Evolutionary conservation across 768 basidiomycete species (phyloP), one percentile per base, ranked within the genome.

Genomic region (Polyporus arcularius): DNA sequence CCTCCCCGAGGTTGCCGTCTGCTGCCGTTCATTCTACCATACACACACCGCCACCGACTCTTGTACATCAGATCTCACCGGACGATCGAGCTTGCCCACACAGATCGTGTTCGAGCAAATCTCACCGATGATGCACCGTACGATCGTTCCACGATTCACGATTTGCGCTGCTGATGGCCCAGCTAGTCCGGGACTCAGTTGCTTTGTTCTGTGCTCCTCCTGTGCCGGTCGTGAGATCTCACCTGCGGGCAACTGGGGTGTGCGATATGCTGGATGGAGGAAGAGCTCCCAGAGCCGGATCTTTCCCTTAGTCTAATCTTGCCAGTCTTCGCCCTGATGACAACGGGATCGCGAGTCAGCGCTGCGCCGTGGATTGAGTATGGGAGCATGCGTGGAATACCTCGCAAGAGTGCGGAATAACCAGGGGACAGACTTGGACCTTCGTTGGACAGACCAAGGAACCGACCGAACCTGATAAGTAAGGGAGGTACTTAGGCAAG

Each of bases 31-130:
- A 46, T 58, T 58, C 45, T 63, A 55, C 57, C 42, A 35, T 35
- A 43, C 42, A 58, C 61, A 63, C 58, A 59, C 62, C 54, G 57
- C 57, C 62, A 63, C 62, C 50, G 21, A 49, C 18, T 45, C 40
- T 35, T 57, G 54, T 59, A 59, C 53, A 64, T 60, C 58, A 64
- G 58, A 64, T 60, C 62, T 55, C 46, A 46, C 56, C 54, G 62
- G 58, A 41, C 58, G 62, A 60, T 56, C 62, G 58, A 59, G 46
- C 31, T 28, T 54, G 57, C 21, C 49, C 31, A 43, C 41, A 43
- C 57, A 49, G 62, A 63, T 63, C 62, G 57, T 39, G 48, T 41
- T 43, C 41, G 57, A 42, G 48, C 54, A 39, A 59, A 63, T 58
- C 57, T 63, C 45, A 35, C 35, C 35, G 42, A 49, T 51, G 51